Conservation (phyloP, 768 basidiomycete species). For the Gymnopilus dilepis region DNA sequence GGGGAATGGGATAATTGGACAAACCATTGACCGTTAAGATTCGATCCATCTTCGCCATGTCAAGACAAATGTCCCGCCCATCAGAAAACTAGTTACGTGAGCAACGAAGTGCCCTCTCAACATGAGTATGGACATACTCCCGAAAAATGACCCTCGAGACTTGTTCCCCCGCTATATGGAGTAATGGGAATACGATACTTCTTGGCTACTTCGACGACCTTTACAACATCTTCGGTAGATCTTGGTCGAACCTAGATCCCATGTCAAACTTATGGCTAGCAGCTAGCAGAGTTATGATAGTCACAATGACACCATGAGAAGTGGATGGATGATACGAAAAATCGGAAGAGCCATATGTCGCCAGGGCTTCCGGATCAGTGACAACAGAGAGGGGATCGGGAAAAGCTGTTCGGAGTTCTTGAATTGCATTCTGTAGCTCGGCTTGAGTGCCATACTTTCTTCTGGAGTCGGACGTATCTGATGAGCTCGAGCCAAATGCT, state of each 20-base stretch:
- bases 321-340: constrained; percentile 70
- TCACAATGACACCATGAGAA: constrained; percentile 57
- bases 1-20: constrained; percentile 5
- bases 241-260: constrained; percentile 56
- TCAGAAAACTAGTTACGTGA: constrained; percentile 38
- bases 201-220: constrained; percentile 75
- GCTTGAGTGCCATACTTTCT: constrained; percentile 49
- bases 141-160: constrained; percentile 85
- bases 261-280: constrained; percentile 17
- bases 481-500: constrained; percentile 3
- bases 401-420: constrained; percentile 53
- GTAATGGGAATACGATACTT: constrained; percentile 78
- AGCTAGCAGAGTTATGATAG: constrained; percentile 16
- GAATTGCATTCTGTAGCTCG: constrained; percentile 56
- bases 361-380: constrained; percentile 55
- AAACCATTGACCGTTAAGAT: constrained; percentile 78
- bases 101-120: constrained; percentile 2
- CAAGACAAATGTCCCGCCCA: constrained; percentile 76
- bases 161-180: constrained; percentile 86
- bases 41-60: constrained; percentile 83
- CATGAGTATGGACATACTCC: constrained; percentile 54
- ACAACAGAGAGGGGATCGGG: constrained; percentile 52
- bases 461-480: constrained; percentile 8
- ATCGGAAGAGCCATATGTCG: constrained; percentile 67
- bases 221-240: constrained; percentile 83